phyloP scores from a whole-genome alignment of 768 basidiomycete species.

The Baorangia bicolor region DNA sequence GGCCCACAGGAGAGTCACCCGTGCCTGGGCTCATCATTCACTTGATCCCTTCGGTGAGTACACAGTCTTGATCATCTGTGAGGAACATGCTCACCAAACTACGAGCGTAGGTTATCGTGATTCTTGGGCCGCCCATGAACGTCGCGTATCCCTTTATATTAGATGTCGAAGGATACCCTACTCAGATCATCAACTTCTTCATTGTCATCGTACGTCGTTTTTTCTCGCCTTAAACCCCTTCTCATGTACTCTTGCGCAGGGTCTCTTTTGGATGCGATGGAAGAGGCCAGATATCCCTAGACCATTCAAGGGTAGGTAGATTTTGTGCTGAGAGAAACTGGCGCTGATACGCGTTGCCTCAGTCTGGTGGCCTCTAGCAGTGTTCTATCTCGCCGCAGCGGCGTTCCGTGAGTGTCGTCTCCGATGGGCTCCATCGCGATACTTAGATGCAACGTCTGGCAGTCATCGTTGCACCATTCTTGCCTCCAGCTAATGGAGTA shows the following conservation, averaged over 20 bases:
- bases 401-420: constrained; percentile 45
- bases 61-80: not conserved
- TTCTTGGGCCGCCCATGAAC: constrained; percentile 50
- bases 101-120: constrained; percentile 45
- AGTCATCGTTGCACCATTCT: constrained; percentile 57
- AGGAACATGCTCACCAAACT: not conserved
- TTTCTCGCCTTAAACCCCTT: not conserved
- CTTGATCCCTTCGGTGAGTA: constrained; percentile 48
- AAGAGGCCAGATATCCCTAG: constrained; percentile 44
- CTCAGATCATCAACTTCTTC: constrained; percentile 56
- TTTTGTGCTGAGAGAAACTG: too few relatives aligned
- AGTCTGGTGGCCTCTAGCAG: constrained; percentile 54
- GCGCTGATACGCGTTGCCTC: not conserved
- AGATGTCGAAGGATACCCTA: constrained; percentile 50
- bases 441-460: not conserved
- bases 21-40: constrained; percentile 56
- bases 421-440: not conserved
- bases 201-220: constrained; percentile 46
- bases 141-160: constrained; percentile 63
- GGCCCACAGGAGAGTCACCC: constrained; percentile 58
- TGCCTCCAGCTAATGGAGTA: constrained; percentile 50
- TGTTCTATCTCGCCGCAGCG: constrained; percentile 52
- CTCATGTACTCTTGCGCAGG: constrained; percentile 27
- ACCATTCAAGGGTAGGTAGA: constrained; percentile 51
- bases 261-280: constrained; percentile 57